A percentile compares a stretch with the other conserved stretches of the same genome.
phyloP scores from a whole-genome alignment of 2,329 filamentous ascomycete genomes.

The Curvularia sp. region DNA sequence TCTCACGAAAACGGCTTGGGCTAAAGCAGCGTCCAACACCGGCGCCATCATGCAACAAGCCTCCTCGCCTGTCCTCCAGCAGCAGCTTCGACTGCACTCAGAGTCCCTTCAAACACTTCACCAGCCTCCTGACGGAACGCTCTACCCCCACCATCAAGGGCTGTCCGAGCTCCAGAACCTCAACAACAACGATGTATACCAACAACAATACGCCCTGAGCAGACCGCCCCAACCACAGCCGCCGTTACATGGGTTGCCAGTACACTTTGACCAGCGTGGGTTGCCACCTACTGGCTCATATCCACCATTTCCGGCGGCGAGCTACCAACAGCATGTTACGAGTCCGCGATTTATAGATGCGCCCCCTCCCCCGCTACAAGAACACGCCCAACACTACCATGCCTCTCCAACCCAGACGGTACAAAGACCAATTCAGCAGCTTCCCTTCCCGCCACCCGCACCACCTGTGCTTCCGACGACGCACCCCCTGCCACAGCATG shows the following conservation, averaged over 20 bases:
- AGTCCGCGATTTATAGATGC: conserved; percentile 36
- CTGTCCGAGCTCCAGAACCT: conserved; percentile 52
- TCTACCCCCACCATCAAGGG: conserved; percentile 31
- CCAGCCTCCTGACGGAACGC: conserved; percentile 36
- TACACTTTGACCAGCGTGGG: conserved; percentile 49
- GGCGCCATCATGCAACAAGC: conserved; percentile 36
- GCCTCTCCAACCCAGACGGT: conserved; percentile 24
- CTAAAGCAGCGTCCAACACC: conserved; percentile 39
- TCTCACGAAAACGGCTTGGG: conserved; percentile 14
- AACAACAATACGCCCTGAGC: conserved; percentile 30
- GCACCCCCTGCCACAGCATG: conserved; percentile 18
- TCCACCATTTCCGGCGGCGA: conserved; percentile 29
- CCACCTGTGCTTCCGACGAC: conserved; percentile 20
- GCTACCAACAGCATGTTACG: conserved; percentile 37
- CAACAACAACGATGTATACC: conserved; percentile 41
- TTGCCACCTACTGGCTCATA: conserved; percentile 34
- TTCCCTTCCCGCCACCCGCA: conserved; percentile 21
- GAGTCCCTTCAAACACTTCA: conserved; percentile 40
- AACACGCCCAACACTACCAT: conserved; percentile 27
- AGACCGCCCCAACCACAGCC: conserved; percentile 31
- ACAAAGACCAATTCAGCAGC: conserved; percentile 21
- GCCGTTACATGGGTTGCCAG: conserved; percentile 25
- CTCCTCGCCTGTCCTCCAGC: conserved; percentile 29
- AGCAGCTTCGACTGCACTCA: conserved; percentile 37
- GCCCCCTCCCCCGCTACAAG: conserved; percentile 25